phyloP scores from a whole-genome alignment of 2,329 filamentous ascomycete species.

The Paradendryphiella salina region DNA sequence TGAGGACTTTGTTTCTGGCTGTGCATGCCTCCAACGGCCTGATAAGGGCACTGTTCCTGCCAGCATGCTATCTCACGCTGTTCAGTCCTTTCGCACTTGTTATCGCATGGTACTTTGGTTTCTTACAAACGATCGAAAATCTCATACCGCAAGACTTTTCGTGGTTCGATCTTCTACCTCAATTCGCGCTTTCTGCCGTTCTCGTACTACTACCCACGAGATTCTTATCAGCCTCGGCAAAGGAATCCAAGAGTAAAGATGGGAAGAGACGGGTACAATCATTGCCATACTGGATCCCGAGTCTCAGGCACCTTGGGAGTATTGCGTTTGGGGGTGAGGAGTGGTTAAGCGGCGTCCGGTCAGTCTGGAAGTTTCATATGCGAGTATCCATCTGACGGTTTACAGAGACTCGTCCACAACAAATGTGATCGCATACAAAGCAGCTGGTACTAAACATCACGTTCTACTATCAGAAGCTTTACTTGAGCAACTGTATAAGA shows the following conservation, averaged over 20 bases:
- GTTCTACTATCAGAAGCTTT: slow-evolving; percentile 56
- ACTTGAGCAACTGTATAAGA: slow-evolving; percentile 37
- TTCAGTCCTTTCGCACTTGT: slow-evolving; percentile 37
- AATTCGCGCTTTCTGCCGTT: slow-evolving; percentile 35
- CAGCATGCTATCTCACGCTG: slow-evolving; percentile 37
- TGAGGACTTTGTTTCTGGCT: slow-evolving; percentile 40
- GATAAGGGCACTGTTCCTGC: slow-evolving; percentile 44
- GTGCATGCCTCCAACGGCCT: slow-evolving; percentile 40
- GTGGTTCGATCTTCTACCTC: slow-evolving; percentile 36
- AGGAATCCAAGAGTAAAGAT: slow-evolving; percentile 24
- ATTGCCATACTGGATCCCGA: slow-evolving; percentile 63
- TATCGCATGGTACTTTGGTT: slow-evolving; percentile 29
- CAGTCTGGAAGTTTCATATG: slow-evolving; percentile 1
- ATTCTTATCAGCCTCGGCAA: slow-evolving; percentile 30
- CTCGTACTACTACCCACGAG: slow-evolving; percentile 37
- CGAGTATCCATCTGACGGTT: slow-evolving; percentile 11
- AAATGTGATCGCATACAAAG: slow-evolving; percentile 54
- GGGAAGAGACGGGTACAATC: slow-evolving; percentile 51
- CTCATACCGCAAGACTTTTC: slow-evolving; percentile 31
- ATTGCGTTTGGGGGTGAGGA: slow-evolving; percentile 51
- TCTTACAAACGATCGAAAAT: slow-evolving; percentile 23
- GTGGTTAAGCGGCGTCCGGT: slow-evolving; percentile 53
- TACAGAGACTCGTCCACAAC: slow-evolving; percentile 43
- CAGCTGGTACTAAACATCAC: slow-evolving; percentile 56
- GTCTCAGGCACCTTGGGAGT: slow-evolving; percentile 60